These are phyloP conservation scores for Mycosphaerella sp. DNA, from an alignment of 2,329 filamentous ascomycete genomes.

Conservation along the genomic window DNA sequence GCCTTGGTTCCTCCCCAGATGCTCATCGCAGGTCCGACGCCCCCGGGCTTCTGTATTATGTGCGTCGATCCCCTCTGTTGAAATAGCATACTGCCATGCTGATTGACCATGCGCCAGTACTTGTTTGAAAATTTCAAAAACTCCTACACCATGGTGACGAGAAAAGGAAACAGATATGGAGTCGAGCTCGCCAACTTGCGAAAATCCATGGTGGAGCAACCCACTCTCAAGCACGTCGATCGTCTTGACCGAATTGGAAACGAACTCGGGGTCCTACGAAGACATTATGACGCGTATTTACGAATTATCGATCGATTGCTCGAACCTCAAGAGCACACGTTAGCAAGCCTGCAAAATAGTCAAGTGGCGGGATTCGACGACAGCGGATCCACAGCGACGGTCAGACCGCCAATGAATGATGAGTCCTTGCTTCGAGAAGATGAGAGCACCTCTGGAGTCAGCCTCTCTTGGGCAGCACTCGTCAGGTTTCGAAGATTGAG, in stretches of 20 bases:
- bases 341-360: slow-evolving; percentile 41
- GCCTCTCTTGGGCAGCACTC: slow-evolving; percentile 45
- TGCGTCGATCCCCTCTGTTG: neutral
- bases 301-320: slow-evolving; percentile 55
- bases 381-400: slow-evolving; percentile 22
- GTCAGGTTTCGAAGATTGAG: slow-evolving; percentile 55
- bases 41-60: slow-evolving; percentile 56
- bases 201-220: slow-evolving; percentile 49
- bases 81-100: neutral
- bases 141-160: slow-evolving; percentile 51
- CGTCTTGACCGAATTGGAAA: slow-evolving; percentile 55
- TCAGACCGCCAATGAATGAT: slow-evolving; percentile 17
- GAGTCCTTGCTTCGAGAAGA: slow-evolving; percentile 20
- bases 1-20: slow-evolving; percentile 41
- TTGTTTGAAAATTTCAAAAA: slow-evolving; percentile 61
- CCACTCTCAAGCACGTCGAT: slow-evolving; percentile 43
- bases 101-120: slow-evolving; percentile 35
- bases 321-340: slow-evolving; percentile 39
- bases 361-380: slow-evolving; percentile 31
- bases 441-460: slow-evolving; percentile 40
- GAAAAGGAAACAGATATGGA: slow-evolving; percentile 43
- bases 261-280: slow-evolving; percentile 54
- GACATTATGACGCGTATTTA: slow-evolving; percentile 56
- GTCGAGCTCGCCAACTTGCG: slow-evolving; percentile 42
- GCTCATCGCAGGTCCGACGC: slow-evolving; percentile 47